Evolutionary conservation across 2,329 filamentous ascomycete genomes (phyloP).

Genomic region (Periglandula ipomoeae): DNA sequence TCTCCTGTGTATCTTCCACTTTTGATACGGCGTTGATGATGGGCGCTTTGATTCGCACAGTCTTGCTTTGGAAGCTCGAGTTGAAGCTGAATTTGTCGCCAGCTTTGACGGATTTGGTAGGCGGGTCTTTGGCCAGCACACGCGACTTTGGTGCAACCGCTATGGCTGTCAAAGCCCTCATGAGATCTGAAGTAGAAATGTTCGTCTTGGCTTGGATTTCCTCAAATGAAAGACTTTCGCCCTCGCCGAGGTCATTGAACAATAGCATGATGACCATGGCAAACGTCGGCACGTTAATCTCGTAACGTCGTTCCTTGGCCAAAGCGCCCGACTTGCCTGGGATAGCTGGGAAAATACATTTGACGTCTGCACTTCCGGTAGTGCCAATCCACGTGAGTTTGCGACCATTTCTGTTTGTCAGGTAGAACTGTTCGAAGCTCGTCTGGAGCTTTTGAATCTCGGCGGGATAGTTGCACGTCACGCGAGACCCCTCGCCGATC

Average conservation of each 20-base stretch:
- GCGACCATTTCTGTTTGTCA: constrained; percentile 76
- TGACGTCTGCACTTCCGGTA: constrained; percentile 74
- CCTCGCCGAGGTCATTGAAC: constrained; percentile 67
- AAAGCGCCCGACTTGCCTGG: constrained; percentile 57
- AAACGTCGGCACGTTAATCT: constrained; percentile 86
- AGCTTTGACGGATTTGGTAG: constrained; percentile 65
- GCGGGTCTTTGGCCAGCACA: constrained; percentile 71
- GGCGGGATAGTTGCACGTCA: constrained; percentile 60
- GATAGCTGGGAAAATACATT: constrained; percentile 65
- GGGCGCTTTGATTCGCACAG: constrained; percentile 81
- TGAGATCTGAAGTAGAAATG: constrained; percentile 65
- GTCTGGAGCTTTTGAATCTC: constrained; percentile 67
- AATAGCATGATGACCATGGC: constrained; percentile 83
- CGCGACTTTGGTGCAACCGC: constrained; percentile 76
- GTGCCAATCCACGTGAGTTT: constrained; percentile 73
- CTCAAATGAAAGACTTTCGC: constrained; percentile 48
- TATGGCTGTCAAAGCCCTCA: constrained; percentile 70
- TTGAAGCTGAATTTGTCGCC: constrained; percentile 80
- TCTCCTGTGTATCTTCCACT: constrained; percentile 65
- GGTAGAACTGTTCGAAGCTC: constrained; percentile 84
- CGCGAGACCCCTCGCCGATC: constrained; percentile 33
- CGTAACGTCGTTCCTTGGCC: constrained; percentile 64
- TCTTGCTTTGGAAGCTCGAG: constrained; percentile 68
- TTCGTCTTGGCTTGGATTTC: constrained; percentile 78
- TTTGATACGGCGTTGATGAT: constrained; percentile 75